Evolutionary conservation across 371 early-diverging fungal species (phyloP), one percentile per base, ranked within the genome.

Genomic region (Phascolomyces articulosus): DNA sequence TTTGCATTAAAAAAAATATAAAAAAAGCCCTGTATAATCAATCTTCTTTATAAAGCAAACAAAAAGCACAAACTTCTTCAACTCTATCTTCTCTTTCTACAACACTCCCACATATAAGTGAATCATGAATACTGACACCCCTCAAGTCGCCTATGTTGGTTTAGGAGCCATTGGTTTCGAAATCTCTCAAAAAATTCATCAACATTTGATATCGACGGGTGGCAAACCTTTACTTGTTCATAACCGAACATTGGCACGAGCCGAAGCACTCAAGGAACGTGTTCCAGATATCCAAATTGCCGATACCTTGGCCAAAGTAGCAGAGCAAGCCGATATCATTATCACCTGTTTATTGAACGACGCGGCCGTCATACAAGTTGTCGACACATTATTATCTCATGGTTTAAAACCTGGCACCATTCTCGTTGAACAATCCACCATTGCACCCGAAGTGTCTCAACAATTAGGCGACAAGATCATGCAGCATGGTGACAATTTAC

Each of bases 81-180:
- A n/a, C n/a, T n/a, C n/a, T n/a, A n/a, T n/a, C n/a, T n/a, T n/a
- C n/a, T n/a, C n/a, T n/a, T n/a, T n/a, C n/a, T n/a, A 34, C 2
- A 34, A 34, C 6, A 34, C 6, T 9, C 31, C 6, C 31, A 31
- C 31, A 34, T 1, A 47, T 6, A 2, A 47, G 16, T 13, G 11
- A n/a, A n/a, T n/a, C n/a, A 62, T 62, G 62, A 56, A 55, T 31
- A 54, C 18, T 6, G 13, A 31, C 1, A 47, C 41, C 3, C 65
- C 59, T 18, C 77, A 75, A 63, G 64, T 78, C 18, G 85, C 79
- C n/a, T 85, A 74, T 65, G 69, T 88, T 20, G 88, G 86, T 4
- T 73, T 88, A 8, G 88, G 88, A 7, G 77, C 65, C 24, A 82
- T 88, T 76, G 88, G 86, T 29, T 65, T 65, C 18, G 70, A 71